Evolutionary conservation across 352 stramenopile species (phyloP), one percentile per base, ranked within the genome.

Genomic region (Globisporangium takayamanum): DNA sequence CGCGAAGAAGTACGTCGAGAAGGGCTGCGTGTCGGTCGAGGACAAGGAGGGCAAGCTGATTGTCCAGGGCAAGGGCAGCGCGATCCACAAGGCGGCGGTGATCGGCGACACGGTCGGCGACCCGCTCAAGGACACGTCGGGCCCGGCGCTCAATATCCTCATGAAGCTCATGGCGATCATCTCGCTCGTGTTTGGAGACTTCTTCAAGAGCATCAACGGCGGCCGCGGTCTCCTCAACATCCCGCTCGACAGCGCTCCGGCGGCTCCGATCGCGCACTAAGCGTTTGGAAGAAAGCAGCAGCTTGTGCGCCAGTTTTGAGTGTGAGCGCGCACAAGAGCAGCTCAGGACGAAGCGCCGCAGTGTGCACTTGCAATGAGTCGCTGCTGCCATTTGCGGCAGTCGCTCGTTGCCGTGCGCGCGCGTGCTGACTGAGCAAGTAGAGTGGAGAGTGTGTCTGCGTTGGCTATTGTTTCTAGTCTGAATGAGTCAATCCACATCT

Each of bases 111-210:
- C 97, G 50, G 97, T 99, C 49, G 97, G 97, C 72, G 97, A 99
- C 87, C 97, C 97, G 64, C 88, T 99, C 66, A 99, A 99, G 87
- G 97, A 99, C 83, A 99, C 97, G 33, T 99, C 94, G n/a, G 97
- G 97, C 64, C 97, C 97, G 46, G 94, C 97, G 53, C 84, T 99
- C 52, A 99, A 99, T 84, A 99, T 99, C 83, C 77, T 99, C 55
- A 99, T 99, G 96, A 99, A 99, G 89, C 74, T 99, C 45, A 99
- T 99, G 95, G 96, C 97, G 62, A 98, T 99, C 61, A 96, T 99
- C 63, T 99, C 95, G 68, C 81, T 99, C 50, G 97, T 99, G 22
- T 99, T 99, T 70, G 97, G 97, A 45, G 94, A 98, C 71, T 99
- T 98, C 69, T 99, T 99, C 80, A 97, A 97, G 81, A 95, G 94